Percentiles rank a stretch among this genome's conserved stretches.
These are phyloP conservation scores for Rhododendron kiyosumense DNA, from an alignment of 148 eudicot genomes.

Conservation along the genomic window DNA sequence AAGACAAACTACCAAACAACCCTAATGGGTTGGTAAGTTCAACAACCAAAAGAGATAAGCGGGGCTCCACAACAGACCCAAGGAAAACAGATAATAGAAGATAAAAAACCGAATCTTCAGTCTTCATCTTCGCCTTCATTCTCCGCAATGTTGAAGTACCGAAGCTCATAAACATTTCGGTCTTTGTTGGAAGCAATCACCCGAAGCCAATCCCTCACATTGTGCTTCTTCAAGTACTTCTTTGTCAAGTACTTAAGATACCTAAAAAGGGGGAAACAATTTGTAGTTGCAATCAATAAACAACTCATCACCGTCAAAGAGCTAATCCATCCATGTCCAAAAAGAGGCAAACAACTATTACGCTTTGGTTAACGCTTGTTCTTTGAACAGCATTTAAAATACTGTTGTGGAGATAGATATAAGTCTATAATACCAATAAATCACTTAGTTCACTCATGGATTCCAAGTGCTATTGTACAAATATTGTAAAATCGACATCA, in stretches of 20 bases:
- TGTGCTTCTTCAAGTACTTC: conserved; percentile 54
- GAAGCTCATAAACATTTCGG: conserved; percentile 41
- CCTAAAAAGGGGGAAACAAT: conserved; percentile 14
- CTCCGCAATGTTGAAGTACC: conserved; percentile 51
- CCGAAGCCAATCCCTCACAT: conserved; percentile 53
- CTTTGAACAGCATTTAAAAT: neutral
- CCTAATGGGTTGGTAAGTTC: neutral
- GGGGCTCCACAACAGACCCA: neutral
- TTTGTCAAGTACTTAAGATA: conserved; percentile 48
- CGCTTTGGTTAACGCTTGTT: neutral
- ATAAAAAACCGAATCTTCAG: conserved; percentile 4
- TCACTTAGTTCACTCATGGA: neutral
- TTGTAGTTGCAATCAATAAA: neutral
- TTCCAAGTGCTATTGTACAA: neutral
- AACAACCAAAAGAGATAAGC: neutral
- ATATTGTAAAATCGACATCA: neutral
- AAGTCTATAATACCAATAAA: neutral
- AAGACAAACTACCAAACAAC: neutral
- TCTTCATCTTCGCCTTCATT: conserved; percentile 48
- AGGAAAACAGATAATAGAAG: conserved; percentile 2
- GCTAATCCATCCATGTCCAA: neutral
- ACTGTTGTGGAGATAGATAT: neutral
- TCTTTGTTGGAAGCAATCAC: conserved; percentile 57
- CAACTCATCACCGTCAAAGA: neutral
- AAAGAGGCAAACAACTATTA: neutral